Evolutionary conservation across 2,329 filamentous ascomycete genomes (phyloP).

Genomic region (Colletotrichum theobromicola): DNA sequence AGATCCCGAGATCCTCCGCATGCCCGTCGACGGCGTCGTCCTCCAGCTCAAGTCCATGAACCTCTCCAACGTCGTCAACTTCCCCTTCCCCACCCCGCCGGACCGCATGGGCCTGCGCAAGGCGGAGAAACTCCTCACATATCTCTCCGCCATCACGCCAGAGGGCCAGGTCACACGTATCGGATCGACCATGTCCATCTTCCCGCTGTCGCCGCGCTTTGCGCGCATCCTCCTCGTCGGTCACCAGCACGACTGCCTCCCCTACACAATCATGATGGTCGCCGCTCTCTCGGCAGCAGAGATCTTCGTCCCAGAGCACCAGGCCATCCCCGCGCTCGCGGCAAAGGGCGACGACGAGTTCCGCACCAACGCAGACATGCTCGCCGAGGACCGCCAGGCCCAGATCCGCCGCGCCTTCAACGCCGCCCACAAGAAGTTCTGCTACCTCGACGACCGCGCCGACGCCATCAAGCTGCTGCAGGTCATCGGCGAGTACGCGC

Average conservation of each 20-base stretch:
- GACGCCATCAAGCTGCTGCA: conserved; percentile 92
- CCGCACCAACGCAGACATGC: conserved; percentile 70
- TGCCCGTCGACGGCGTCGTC: conserved; percentile 91
- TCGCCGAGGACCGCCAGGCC: conserved; percentile 73
- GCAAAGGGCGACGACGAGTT: conserved; percentile 52
- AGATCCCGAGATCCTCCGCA: conserved; percentile 86
- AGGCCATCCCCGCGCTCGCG: conserved; percentile 67
- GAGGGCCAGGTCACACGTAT: conserved; percentile 78
- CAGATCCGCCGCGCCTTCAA: conserved; percentile 67
- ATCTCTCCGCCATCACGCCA: conserved; percentile 79
- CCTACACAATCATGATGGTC: conserved; percentile 87
- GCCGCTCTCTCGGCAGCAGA: conserved; percentile 88
- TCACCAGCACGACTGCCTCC: conserved; percentile 79
- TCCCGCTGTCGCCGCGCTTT: conserved; percentile 89
- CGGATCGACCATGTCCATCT: conserved; percentile 83
- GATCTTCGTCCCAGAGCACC: conserved; percentile 82
- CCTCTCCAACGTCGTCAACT: conserved; percentile 87
- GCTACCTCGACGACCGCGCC: conserved; percentile 79
- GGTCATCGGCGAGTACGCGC: conserved; percentile 85
- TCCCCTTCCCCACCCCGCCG: conserved; percentile 94
- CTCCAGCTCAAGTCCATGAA: conserved; percentile 96
- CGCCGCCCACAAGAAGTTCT: conserved; percentile 78
- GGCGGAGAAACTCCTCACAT: conserved; percentile 85
- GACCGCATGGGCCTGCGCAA: conserved; percentile 76
- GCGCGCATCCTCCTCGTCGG: conserved; percentile 91